These are phyloP conservation scores for Fusarium mundagurra DNA, from an alignment of 2,329 filamentous ascomycete species.

Conservation along the genomic window DNA sequence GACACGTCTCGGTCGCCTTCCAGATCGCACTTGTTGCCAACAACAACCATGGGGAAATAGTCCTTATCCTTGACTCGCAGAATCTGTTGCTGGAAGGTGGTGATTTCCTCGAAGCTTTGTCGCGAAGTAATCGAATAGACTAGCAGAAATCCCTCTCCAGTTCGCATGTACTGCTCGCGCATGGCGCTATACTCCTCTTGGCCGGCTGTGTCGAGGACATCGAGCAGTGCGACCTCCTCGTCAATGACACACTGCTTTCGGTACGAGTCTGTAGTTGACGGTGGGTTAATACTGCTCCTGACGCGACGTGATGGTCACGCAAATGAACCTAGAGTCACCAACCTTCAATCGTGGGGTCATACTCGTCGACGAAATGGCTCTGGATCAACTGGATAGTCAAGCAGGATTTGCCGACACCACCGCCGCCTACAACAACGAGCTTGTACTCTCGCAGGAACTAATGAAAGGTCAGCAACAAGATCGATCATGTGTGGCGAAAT, in stretches of 20 bases:
- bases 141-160: conserved; percentile 95
- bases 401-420: conserved; percentile 98
- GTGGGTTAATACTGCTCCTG: conserved; percentile 30
- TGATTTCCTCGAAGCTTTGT: conserved; percentile 98
- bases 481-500: neutral
- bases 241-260: conserved; percentile 99
- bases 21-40: conserved; percentile 99
- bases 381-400: conserved; percentile 96
- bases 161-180: conserved; percentile 99
- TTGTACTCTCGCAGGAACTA: conserved; percentile 93
- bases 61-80: conserved; percentile 99
- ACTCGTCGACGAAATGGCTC: conserved; percentile 99
- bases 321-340: conserved; percentile 44
- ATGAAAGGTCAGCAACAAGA: conserved; percentile 29
- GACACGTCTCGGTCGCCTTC: conserved; percentile 91
- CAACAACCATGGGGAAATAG: conserved; percentile 99
- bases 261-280: conserved; percentile 80
- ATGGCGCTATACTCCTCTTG: conserved; percentile 99
- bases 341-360: conserved; percentile 99
- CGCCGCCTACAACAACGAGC: conserved; percentile 95
- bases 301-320: neutral
- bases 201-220: conserved; percentile 97
- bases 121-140: conserved; percentile 98
- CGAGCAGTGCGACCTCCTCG: conserved; percentile 95
- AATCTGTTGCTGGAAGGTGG: conserved; percentile 99